Conservation (phyloP, 1,284 basidiomycete genomes). For the Fomitopsis schrenkii region DNA sequence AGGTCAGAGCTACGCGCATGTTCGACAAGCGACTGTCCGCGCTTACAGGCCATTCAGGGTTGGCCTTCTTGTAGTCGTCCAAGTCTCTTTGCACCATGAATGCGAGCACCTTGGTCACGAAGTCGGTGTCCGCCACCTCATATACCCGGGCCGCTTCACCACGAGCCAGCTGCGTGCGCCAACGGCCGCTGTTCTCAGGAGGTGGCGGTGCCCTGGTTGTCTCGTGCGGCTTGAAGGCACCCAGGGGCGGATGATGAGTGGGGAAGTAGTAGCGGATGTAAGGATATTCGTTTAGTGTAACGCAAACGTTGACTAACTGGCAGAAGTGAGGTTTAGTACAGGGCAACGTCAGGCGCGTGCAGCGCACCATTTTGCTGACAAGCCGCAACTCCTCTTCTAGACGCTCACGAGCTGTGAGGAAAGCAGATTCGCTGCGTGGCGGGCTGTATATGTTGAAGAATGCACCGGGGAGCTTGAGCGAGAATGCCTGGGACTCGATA, state of each 20-base stretch:
- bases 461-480: conserved; percentile 66
- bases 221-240: conserved; percentile 70
- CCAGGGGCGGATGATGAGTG: conserved; percentile 79
- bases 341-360: neutral
- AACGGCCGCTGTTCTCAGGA: conserved; percentile 54
- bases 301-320: conserved; percentile 87
- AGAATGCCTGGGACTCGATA: conserved; percentile 81
- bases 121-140: conserved; percentile 66
- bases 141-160: conserved; percentile 60
- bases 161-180: conserved; percentile 72
- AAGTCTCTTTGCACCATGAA: conserved; percentile 77
- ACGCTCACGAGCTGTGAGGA: conserved; percentile 57
- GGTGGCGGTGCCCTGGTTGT: conserved; percentile 61
- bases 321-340: neutral
- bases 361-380: conserved; percentile 58
- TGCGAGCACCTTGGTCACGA: conserved; percentile 76
- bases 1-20: neutral
- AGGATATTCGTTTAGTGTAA: conserved; percentile 91
- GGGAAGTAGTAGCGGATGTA: conserved; percentile 94
- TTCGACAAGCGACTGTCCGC: neutral
- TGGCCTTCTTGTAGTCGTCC: conserved; percentile 82
- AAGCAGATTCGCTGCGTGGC: conserved; percentile 62
- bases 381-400: conserved; percentile 84
- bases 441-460: conserved; percentile 89
- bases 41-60: conserved; percentile 82